phyloP scores from a whole-genome alignment of 116 monocot species.

The Zostera marina region DNA sequence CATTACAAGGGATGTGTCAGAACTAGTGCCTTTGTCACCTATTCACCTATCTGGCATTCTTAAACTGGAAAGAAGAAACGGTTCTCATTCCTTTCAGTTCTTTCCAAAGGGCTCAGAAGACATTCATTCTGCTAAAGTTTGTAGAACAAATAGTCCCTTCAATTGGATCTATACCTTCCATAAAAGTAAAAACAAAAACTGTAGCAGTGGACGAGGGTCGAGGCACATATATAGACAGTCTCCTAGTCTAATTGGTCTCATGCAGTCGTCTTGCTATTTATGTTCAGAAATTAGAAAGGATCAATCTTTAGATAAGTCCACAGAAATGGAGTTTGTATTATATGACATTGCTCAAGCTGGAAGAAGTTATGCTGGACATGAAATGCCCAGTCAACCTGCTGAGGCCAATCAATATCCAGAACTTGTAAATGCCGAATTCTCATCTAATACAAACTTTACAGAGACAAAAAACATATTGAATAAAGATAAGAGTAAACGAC shows the following conservation, averaged over 20 bases:
- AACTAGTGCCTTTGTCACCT: constrained; percentile 23
- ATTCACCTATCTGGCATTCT: constrained; percentile 56
- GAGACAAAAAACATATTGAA: constrained; percentile 8
- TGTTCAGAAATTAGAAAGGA: constrained; percentile 39
- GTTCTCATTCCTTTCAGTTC: constrained; percentile 44
- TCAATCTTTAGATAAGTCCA: constrained; percentile 28
- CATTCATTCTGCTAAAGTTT: constrained; percentile 44
- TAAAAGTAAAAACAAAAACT: constrained; percentile 27
- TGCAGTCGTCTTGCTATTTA: constrained; percentile 73
- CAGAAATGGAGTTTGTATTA: constrained; percentile 56
- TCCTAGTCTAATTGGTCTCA: constrained; percentile 51
- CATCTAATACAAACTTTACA: constrained; percentile 2
- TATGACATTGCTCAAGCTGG: constrained; percentile 62
- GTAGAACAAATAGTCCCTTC: constrained; percentile 48
- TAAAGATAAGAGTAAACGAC: constrained; percentile 8
- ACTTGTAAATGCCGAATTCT: constrained; percentile 6
- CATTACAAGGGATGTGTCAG: background rate
- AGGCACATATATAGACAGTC: constrained; percentile 27
- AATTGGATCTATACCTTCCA: constrained; percentile 90
- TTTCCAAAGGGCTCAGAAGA: constrained; percentile 38
- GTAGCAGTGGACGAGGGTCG: constrained; percentile 10
- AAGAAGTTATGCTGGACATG: constrained; percentile 27
- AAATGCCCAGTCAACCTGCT: constrained; percentile 8
- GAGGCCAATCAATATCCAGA: constrained; percentile 14
- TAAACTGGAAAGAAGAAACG: constrained; percentile 38